Evolutionary conservation across 768 basidiomycete genomes (phyloP), one percentile per base, ranked within the genome.

Genomic region (Dioszegia crocea): DNA sequence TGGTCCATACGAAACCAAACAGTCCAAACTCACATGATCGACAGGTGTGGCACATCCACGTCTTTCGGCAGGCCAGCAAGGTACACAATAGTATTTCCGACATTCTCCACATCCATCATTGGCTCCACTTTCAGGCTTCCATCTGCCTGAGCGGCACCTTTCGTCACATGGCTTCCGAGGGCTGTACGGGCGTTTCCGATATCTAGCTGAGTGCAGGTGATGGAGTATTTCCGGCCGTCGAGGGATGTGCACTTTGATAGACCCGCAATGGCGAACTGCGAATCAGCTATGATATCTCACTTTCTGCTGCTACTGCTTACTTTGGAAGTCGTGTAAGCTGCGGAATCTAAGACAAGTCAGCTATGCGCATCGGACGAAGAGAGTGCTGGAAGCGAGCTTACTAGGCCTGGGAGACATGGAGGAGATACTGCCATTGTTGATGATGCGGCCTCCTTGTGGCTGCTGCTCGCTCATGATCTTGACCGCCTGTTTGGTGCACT

Each of bases 161-260:
- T 61, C 4, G 78, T 72, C 49, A 81, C 80, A 21, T 78, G 66
- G 14, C 71, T 74, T 1, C 82, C 82, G 81, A 90, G 82, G 4
- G 77, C 78, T 0, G 88, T 89, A 29, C 79, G 79, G 2, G 88
- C 88, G 67, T 90, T 90, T 24, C 88, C 89, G 46, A 91, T 88
- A 72, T 91, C 89, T 47, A 91, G 83, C 70, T 91, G 88, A 1
- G 86, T 87, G 68, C 84, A 84, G 3, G 88, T 84, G 54, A 93
- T 90, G 67, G 84, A 80, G 74, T 83, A 83, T 29, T 81, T 78
- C 6, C 89, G 80, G 0, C 89, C 90, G 68, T 91, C 89, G 23
- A 93, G 83, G 1, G 85, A 81, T 4, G 85, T 87, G 40, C 81
- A 83, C 74, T 86, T 88, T 11, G 89, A 89, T 2, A 91, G 77